These are phyloP conservation scores for Cucumis hystrix DNA, from an alignment of 306 rosid genomes.

Conservation along the genomic window DNA sequence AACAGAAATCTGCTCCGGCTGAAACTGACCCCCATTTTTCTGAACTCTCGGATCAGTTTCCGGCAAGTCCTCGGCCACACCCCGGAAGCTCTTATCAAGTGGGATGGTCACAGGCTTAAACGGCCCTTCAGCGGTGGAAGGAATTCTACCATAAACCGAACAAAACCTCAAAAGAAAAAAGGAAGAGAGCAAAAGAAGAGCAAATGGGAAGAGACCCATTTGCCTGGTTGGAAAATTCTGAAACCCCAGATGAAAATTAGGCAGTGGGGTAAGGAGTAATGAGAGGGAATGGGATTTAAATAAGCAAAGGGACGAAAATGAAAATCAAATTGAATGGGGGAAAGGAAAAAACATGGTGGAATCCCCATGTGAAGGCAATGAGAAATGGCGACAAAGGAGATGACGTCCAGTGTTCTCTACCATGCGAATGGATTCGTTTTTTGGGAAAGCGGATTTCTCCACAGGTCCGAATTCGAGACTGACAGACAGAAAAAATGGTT, in stretches of 20 bases:
- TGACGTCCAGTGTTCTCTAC: background rate
- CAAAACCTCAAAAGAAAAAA: slow-evolving; percentile 13
- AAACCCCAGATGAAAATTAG: background rate
- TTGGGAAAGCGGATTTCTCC: background rate
- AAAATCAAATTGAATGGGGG: background rate
- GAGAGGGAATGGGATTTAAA: background rate
- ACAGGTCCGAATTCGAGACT: background rate
- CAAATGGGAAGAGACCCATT: slow-evolving; percentile 23
- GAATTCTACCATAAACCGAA: slow-evolving; percentile 26
- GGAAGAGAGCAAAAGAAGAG: background rate
- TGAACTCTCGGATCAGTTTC: slow-evolving; percentile 54
- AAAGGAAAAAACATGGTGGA: background rate
- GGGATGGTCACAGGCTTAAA: slow-evolving; percentile 74
- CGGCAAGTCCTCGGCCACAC: slow-evolving; percentile 60
- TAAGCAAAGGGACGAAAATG: background rate
- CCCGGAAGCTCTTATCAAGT: slow-evolving; percentile 51
- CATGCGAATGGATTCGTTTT: background rate
- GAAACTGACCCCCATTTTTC: slow-evolving; percentile 33
- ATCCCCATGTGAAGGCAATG: background rate
- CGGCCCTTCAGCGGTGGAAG: slow-evolving; percentile 68
- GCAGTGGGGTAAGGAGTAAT: background rate
- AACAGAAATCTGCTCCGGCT: slow-evolving; percentile 73
- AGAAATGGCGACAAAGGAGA: background rate
- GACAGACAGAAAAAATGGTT: background rate
- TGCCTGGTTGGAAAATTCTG: background rate